Conservation (phyloP, 805 yeast genomes). For the Martiniozyma abietophila region DNA sequence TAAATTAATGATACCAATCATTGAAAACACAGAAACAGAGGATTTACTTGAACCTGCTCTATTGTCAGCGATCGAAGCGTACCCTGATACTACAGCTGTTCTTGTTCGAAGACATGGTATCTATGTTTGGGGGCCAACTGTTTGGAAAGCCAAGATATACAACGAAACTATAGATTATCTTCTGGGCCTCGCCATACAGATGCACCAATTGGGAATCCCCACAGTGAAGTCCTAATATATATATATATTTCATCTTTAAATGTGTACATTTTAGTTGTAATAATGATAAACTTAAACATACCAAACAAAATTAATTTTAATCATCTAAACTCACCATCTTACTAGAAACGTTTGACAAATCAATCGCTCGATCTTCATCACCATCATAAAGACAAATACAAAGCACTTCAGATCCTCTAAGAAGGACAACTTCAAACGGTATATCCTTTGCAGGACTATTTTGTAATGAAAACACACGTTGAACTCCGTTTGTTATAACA, state of each 20-base stretch:
- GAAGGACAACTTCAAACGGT: slow-evolving; percentile 38
- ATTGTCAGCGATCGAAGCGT: slow-evolving; percentile 50
- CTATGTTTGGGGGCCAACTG: slow-evolving; percentile 91
- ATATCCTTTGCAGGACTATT: slow-evolving; percentile 32
- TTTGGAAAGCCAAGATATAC: slow-evolving; percentile 87
- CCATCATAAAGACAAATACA: slow-evolving; percentile 47
- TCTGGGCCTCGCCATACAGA: slow-evolving; percentile 74
- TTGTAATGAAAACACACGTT: slow-evolving; percentile 38
- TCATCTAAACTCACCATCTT: no score
- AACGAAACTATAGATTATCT: slow-evolving; percentile 91
- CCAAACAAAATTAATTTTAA: no score
- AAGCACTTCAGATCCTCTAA: slow-evolving; percentile 52
- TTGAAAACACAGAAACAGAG: slow-evolving; percentile 84
- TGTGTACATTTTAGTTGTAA: no score
- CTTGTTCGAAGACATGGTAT: slow-evolving; percentile 90
- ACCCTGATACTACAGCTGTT: slow-evolving; percentile 79
- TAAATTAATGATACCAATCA: slow-evolving; percentile 75
- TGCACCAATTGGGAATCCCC: no score
- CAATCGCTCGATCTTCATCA: slow-evolving; percentile 29
- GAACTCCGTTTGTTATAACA: slow-evolving; percentile 41
- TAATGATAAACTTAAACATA: no score
- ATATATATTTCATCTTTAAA: no score
- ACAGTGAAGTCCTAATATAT: no score
- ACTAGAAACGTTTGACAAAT: no score
- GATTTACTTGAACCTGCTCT: slow-evolving; percentile 68